Base-by-base conservation (phyloP, 805 yeast genomes). In the Metschnikowia lochheadii region DNA sequence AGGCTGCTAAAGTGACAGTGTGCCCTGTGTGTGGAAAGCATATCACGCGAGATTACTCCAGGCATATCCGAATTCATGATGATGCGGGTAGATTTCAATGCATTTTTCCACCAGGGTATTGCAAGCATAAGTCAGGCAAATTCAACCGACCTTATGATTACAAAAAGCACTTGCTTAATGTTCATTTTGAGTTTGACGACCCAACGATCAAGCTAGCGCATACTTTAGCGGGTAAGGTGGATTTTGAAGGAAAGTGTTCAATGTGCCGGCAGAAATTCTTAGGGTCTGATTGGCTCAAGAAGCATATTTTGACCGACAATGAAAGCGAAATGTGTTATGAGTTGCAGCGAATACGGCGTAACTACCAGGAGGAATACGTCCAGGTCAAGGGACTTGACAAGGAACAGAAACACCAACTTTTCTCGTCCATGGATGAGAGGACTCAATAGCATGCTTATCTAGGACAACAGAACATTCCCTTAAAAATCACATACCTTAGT, bases 281-380 rank as follows among this genome's bases (percentile, higher is more conserved):
- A 13, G 87, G 83, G 7, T 66, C 67, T 26, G 77, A 72, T 17
- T 84, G 88, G 88, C 65, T 84, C 18, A 78, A 78, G 17, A 56
- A 63, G 13, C 89, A 83, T 60, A 75, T 83, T 10, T 61, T 77
- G 50, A 63, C 72, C 13, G 15, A 26, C 44, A 14, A 44, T 15
- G 37, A 48, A 43, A 17, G 34, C 23, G 46, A 44, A 3, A 34
- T 23, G 37, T 47, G 41, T 15, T 18, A 40, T 17, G 53, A 50
- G 13, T 46, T 53, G 39, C 53, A 50, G 44, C 53, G 52, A 18
- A 48, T 50, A 21, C 49, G 44, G 26, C 44, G 33, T 4, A 36
- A 34, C 14, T 40, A 41, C 33, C 40, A 36, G 31, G 47, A 39
- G 14, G 50, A 53, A 4, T 23, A 11, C 14, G 34, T 3, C n/a